phyloP scores from a whole-genome alignment of 1,284 basidiomycete species.

The Naganishia sp. region DNA sequence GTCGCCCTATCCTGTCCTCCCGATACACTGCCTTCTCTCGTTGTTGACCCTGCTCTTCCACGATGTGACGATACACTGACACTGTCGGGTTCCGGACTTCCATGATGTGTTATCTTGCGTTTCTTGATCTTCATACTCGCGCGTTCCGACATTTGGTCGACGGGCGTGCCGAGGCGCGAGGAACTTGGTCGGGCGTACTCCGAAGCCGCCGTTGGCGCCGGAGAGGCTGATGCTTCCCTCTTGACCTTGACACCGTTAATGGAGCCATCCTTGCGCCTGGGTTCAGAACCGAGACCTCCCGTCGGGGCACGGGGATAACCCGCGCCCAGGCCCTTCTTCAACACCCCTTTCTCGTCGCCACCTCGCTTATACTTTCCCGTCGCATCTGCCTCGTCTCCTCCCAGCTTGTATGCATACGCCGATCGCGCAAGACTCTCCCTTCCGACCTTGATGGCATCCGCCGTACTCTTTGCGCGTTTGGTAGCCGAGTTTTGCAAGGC shows the following conservation, averaged over 20 bases:
- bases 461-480: slow-evolving; percentile 12
- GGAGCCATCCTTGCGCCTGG: slow-evolving; percentile 20
- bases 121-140: slow-evolving; percentile 30
- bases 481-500: slow-evolving; percentile 14
- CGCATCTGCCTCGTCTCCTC: slow-evolving; percentile 3
- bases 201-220: slow-evolving; percentile 1
- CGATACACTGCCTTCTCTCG: slow-evolving; percentile 13
- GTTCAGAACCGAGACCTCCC: not conserved
- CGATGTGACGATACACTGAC: not conserved
- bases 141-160: not conserved
- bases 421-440: slow-evolving; percentile 12
- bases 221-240: slow-evolving; percentile 25
- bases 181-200: slow-evolving; percentile 9
- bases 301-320: not conserved
- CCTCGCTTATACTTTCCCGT: slow-evolving; percentile 11
- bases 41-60: not conserved
- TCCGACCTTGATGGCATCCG: slow-evolving; percentile 17
- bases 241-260: slow-evolving; percentile 24
- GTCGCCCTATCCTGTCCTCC: not conserved
- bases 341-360: slow-evolving; percentile 7
- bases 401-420: slow-evolving; percentile 6
- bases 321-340: slow-evolving; percentile 6
- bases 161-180: slow-evolving; percentile 4
- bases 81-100: slow-evolving; percentile 7
- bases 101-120: slow-evolving; percentile 29